Evolutionary conservation across 345 rosid genomes (phyloP), one percentile per base, ranked within the genome.

Genomic region (Toxicodendron radicans): DNA sequence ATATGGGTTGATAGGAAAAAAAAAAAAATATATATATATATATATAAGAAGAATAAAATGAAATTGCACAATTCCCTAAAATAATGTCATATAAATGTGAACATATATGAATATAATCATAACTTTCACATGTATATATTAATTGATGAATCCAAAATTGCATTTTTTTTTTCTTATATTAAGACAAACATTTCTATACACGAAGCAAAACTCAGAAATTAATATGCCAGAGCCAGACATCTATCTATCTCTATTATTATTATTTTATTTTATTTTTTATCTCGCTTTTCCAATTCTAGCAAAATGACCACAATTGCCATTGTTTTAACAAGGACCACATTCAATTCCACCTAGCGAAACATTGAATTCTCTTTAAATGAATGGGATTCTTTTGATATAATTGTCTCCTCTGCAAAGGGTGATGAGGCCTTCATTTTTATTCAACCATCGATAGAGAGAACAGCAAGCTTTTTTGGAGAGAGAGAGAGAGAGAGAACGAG

Each of bases 241-340:
- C 43, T 38, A n/a, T n/a, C 43, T 35, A 4, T 38, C 43, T 35
- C 8, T 27, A 43, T 27, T 41, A 48, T 30, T 35, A 24, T 38
- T 21, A 20, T 11, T 35, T 70, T 41, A 35, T 38, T 48, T 7
- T n/a, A n/a, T n/a, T 56, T 21, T 33, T 16, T 23, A 7, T 3
- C 17, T 11, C 9, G 27, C 17, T 12, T 60, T 70, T 58, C 54
- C 21, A 10, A 7, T 57, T 43, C 13, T 53, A 38, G 73, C 16
- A 41, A 70, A 70, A 57, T 70, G 73, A 21, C 64, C 73, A 43
- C 3, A 69, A 69, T 56, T 35, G 54, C 63, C 63, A 54, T 54
- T 54, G 43, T 58, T 41, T 24, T 8, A n/a, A 58, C 5, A 72
- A 62, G 67, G 57, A 49, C 67, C 67, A 60, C 75, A 30, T 27